phyloP scores from a whole-genome alignment of 2,329 filamentous ascomycete genomes.

The Calonectria pauciramosa region DNA sequence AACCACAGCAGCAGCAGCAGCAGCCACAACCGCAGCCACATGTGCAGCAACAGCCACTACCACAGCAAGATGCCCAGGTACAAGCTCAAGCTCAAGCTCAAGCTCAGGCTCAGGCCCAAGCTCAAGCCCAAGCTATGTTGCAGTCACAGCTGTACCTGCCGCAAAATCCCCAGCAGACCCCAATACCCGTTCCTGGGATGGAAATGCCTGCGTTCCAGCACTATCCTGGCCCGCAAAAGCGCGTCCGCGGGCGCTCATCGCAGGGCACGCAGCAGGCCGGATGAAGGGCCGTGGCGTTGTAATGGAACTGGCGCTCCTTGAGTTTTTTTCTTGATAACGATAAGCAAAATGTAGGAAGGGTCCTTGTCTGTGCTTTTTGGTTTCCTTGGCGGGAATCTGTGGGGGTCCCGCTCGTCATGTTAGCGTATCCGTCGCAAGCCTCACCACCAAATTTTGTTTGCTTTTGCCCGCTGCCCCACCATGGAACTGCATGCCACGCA shows the following conservation, averaged over 20 bases:
- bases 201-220: conserved; percentile 47
- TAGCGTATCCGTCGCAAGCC: conserved; percentile 29
- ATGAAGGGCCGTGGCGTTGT: conserved; percentile 22
- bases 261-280: conserved; percentile 37
- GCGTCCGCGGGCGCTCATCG: conserved; percentile 46
- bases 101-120: conserved; percentile 38
- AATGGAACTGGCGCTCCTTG: conserved; percentile 31
- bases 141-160: conserved; percentile 47
- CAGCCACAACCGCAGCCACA: conserved; percentile 43
- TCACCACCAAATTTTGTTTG: conserved; percentile 50
- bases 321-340: conserved; percentile 7
- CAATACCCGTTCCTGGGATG: conserved; percentile 46
- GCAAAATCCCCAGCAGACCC: conserved; percentile 40
- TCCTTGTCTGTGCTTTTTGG: conserved; percentile 19
- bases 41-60: conserved; percentile 43
- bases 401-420: conserved; percentile 35
- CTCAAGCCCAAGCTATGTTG: conserved; percentile 44
- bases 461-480: conserved; percentile 50
- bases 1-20: conserved; percentile 43
- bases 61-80: conserved; percentile 39
- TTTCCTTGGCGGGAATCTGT: conserved; percentile 32
- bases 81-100: conserved; percentile 44
- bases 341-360: conserved; percentile 14
- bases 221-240: conserved; percentile 47
- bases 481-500: conserved; percentile 32